Percentiles rank a stretch among this genome's conserved stretches.
phyloP scores from a whole-genome alignment of 108 stramenopile species.

The Chaetoceros tenuissimus region DNA sequence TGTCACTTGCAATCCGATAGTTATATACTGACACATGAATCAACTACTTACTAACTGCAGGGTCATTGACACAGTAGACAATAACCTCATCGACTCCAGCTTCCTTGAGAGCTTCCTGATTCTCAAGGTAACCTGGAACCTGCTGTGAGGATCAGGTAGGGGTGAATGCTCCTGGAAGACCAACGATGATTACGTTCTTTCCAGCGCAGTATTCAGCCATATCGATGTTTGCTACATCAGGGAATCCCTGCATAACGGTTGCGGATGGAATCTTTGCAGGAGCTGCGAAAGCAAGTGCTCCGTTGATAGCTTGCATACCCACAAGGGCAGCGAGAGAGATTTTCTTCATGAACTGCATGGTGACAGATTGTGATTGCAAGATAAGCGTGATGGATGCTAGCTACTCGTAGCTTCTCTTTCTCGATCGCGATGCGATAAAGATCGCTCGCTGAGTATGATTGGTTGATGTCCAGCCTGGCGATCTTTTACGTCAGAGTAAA shows the following conservation, averaged over 20 bases:
- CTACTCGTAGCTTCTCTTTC: no score
- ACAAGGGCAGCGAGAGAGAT: not conserved
- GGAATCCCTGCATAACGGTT: conserved; percentile 26
- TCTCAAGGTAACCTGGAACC: conserved; percentile 61
- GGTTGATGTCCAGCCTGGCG: no score
- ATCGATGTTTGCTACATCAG: conserved; percentile 24
- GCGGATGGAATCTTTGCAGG: conserved; percentile 21
- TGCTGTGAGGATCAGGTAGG: conserved; percentile 78
- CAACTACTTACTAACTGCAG: conserved; percentile 18
- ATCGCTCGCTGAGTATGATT: no score
- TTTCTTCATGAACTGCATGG: not conserved
- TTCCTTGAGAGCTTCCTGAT: conserved; percentile 58
- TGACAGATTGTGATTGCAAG: no score
- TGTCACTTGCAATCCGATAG: conserved; percentile 3
- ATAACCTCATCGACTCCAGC: conserved; percentile 52
- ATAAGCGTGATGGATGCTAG: no score
- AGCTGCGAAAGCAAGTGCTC: conserved; percentile 5
- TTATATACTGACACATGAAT: no score
- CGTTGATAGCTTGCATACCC: not conserved
- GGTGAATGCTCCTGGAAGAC: conserved; percentile 65
- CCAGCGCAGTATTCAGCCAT: conserved; percentile 35
- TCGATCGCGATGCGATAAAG: no score
- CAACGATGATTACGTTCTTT: conserved; percentile 49
- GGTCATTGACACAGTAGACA: conserved; percentile 61
- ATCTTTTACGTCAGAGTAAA: no score